Percentiles rank a stretch among this genome's conserved stretches.
phyloP scores from a whole-genome alignment of 2,329 filamentous ascomycete species.

The Fusarium anthophilum region DNA sequence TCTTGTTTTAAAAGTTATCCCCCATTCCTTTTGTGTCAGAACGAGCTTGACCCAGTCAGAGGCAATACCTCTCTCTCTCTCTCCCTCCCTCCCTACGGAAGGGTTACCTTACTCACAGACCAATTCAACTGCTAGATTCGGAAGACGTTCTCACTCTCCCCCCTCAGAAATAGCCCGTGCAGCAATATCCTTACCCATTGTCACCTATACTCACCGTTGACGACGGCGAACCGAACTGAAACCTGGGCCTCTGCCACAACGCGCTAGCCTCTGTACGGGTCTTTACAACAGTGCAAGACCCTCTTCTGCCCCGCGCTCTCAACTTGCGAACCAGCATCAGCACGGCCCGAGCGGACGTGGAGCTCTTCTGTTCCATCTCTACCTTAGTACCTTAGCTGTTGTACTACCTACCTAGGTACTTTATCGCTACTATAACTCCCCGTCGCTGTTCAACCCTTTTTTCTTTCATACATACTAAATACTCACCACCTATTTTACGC shows the following conservation, averaged over 20 bases:
- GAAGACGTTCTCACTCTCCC: neutral
- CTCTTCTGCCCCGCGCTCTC: constrained; percentile 38
- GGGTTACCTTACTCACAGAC: neutral
- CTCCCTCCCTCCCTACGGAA: neutral
- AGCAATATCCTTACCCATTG: constrained; percentile 30
- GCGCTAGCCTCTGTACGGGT: constrained; percentile 25
- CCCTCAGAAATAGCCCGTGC: constrained; percentile 25
- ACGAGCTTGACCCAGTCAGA: neutral
- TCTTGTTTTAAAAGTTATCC: constrained; percentile 21
- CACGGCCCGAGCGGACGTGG: constrained; percentile 37
- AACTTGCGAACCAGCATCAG: constrained; percentile 17
- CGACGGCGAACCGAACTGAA: constrained; percentile 43
- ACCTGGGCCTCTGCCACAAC: constrained; percentile 39
- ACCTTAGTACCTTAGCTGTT: neutral
- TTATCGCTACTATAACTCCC: constrained; percentile 10
- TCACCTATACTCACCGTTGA: constrained; percentile 42
- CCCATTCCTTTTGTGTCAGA: neutral
- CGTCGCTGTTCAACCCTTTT: constrained; percentile 11
- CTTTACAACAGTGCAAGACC: constrained; percentile 13
- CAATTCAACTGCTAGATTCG: neutral
- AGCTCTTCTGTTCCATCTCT: constrained; percentile 37
- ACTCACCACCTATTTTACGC: neutral
- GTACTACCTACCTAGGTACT: neutral
- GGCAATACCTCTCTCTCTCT: neutral
- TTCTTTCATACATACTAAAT: neutral